Base-by-base conservation (phyloP, 2,329 filamentous ascomycete genomes). In the Trichoderma gracile region DNA sequence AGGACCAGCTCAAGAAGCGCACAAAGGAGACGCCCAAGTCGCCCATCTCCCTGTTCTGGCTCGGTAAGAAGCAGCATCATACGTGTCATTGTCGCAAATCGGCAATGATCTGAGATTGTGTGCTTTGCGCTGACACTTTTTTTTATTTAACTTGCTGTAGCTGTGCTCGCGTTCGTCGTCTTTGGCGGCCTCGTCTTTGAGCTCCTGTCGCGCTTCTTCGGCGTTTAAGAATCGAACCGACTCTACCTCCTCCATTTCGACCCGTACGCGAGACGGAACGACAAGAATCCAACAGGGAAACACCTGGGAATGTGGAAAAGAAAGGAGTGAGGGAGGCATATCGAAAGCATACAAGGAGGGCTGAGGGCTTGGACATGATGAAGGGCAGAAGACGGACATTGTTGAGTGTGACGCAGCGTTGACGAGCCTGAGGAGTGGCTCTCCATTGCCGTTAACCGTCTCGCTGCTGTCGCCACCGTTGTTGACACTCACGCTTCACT, bases 31-130 rank as follows among this genome's bases (percentile, higher is more conserved):
- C 77, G 64, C 69, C 73, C 66, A 88, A 87, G 81, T 83, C 85
- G 64, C 83, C 86, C 68, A 84, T 90, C 73, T 88, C 86, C 33
- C 80, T 83, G n/a, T 73, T 88, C 68, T 88, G 85, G 85, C 76
- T 90, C 40, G 79, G 87, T 89, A 54, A n/a, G 30, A 30, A 30
- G 9, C 27, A 10, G 7, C 8, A 30, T 30, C 6, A 30, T 10
- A 30, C 27, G 9, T 30, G 27, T 27, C 33, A 4, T 14, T 38
- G 33, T 38, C 33, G 33, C 27, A 6, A 9, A 8, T 1, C 27
- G 7, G 8, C 7, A 8, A 30, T 30, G 27, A 6, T 30, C n/a
- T 30, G 27, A 9, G 27, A 30, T 30, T 30, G 27, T 30, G 27
- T 30, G 27, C 27, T 30, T 30, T 6, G 27, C 52, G 9, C 33